Conservation (phyloP, 805 yeast species). For the Sporopachydermia quercuum region DNA sequence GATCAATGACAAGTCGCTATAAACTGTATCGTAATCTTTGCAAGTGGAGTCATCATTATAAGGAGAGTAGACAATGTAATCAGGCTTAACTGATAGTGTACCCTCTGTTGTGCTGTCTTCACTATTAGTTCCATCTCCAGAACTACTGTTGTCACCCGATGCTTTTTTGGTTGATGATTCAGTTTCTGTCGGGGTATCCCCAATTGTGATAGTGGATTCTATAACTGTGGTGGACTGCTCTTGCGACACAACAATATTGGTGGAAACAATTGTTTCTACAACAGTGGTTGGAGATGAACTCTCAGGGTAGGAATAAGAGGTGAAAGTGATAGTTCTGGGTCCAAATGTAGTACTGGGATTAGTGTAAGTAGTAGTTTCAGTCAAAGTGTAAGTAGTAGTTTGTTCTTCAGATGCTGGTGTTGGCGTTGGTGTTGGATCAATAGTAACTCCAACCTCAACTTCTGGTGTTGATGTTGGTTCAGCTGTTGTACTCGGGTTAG, state of each 20-base stretch:
- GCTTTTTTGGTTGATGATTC: conserved; percentile 2
- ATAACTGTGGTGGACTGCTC: neutral
- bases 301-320: neutral
- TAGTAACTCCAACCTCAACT: neutral
- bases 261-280: neutral
- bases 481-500: neutral
- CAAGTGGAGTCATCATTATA: conserved; percentile 56
- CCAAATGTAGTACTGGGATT: conserved; percentile 1
- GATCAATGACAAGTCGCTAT: conserved; percentile 44
- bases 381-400: neutral
- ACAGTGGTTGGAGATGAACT: neutral
- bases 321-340: neutral
- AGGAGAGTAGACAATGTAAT: conserved; percentile 25
- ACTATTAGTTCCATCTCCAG: conserved; percentile 4
- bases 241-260: no score
- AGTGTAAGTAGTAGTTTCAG: neutral
- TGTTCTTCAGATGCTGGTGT: conserved; percentile 8
- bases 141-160: conserved; percentile 5
- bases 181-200: neutral
- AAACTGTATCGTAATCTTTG: conserved; percentile 40
- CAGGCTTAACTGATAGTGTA: neutral
- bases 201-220: neutral
- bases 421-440: conserved; percentile 6
- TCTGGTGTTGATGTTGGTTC: neutral
- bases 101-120: neutral